Conservation (phyloP, 2,329 filamentous ascomycete genomes). For the Lasiodiplodia gonubiensis region DNA sequence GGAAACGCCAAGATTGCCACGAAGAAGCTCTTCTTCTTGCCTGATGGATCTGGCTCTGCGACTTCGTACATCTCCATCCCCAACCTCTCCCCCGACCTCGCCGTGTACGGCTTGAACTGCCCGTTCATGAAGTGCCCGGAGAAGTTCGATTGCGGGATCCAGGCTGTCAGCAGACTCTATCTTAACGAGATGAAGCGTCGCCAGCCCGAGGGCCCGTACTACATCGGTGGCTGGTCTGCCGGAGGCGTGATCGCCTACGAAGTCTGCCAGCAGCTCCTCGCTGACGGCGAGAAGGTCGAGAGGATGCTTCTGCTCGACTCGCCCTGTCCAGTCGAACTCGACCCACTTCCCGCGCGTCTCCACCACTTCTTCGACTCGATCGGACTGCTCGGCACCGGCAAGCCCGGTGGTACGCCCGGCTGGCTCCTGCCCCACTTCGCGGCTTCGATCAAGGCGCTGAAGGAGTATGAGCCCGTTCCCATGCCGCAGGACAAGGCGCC, state of each 20-base stretch:
- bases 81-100: slow-evolving; percentile 58
- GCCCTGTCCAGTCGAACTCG: slow-evolving; percentile 59
- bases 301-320: slow-evolving; percentile 60
- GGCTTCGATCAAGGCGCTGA: slow-evolving; percentile 70
- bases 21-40: slow-evolving; percentile 60
- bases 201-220: slow-evolving; percentile 67
- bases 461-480: slow-evolving; percentile 70
- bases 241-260: slow-evolving; percentile 62
- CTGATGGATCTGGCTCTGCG: slow-evolving; percentile 63
- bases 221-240: slow-evolving; percentile 62
- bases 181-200: slow-evolving; percentile 73
- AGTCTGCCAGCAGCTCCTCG: slow-evolving; percentile 55
- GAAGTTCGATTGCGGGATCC: slow-evolving; percentile 69
- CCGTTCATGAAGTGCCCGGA: slow-evolving; percentile 74
- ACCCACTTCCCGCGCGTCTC: slow-evolving; percentile 59
- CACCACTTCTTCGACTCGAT: slow-evolving; percentile 76
- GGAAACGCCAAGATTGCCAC: slow-evolving; percentile 62
- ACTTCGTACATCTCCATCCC: slow-evolving; percentile 71
- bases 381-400: slow-evolving; percentile 70
- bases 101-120: slow-evolving; percentile 66
- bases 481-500: slow-evolving; percentile 66
- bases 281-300: slow-evolving; percentile 56
- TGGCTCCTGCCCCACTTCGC: slow-evolving; percentile 78
- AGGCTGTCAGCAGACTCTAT: slow-evolving; percentile 69
- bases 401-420: slow-evolving; percentile 65